These are phyloP conservation scores for Globisporangium cylindrosporum DNA, from an alignment of 352 stramenopile species.

Conservation along the genomic window DNA sequence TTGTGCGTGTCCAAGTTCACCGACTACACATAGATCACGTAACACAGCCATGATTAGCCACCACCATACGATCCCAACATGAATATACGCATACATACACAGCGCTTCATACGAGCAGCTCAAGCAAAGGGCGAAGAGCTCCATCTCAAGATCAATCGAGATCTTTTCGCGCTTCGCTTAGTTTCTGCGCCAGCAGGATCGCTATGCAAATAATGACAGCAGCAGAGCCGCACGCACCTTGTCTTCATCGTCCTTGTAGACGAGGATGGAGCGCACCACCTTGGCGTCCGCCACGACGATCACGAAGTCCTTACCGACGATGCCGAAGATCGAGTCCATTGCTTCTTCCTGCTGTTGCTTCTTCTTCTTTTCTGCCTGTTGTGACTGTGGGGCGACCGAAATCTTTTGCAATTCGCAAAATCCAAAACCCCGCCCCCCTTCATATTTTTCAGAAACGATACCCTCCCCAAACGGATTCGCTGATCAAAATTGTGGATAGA, in stretches of 20 bases:
- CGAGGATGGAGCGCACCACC: constrained; percentile 88
- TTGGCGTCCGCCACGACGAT: constrained; percentile 89
- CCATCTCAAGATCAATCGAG: background rate
- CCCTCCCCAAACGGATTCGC: too few species aligned
- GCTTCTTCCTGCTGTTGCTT: constrained; percentile 10
- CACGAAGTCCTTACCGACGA: constrained; percentile 91
- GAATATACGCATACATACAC: background rate
- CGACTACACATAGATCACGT: constrained; percentile 24
- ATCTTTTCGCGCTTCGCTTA: background rate
- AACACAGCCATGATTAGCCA: background rate
- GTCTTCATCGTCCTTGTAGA: constrained; percentile 93
- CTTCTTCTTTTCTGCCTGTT: background rate
- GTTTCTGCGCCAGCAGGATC: background rate
- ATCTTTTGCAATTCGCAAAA: constrained; percentile 7
- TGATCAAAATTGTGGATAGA: too few species aligned
- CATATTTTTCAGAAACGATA: too few species aligned
- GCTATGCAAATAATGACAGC: background rate
- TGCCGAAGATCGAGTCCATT: constrained; percentile 88
- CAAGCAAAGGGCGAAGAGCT: background rate
- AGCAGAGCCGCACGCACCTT: constrained; percentile 54
- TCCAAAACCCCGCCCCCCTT: background rate
- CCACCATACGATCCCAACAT: background rate
- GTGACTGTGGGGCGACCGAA: constrained; percentile 1
- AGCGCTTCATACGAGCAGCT: background rate
- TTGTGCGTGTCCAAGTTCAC: constrained; percentile 82